A percentile compares a stretch with the other conserved stretches of the same genome.
These are phyloP conservation scores for Eimeria necatrix DNA, from an alignment of 169 alveolate species.

Conservation along the genomic window DNA sequence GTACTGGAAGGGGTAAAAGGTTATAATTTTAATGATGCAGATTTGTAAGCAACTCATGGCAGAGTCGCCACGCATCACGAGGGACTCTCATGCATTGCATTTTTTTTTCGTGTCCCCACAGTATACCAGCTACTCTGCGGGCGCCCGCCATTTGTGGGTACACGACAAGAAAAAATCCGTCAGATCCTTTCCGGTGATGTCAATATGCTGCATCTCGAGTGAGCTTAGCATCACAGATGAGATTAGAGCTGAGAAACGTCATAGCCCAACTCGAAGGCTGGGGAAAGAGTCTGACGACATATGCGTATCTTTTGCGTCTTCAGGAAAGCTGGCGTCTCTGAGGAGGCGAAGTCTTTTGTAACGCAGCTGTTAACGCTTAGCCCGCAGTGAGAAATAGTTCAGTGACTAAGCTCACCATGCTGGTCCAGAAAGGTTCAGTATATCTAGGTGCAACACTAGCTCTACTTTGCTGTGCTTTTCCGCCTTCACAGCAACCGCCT, in stretches of 20 bases:
- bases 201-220: constrained; percentile 38
- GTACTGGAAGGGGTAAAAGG: no score
- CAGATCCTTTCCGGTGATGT: constrained; percentile 74
- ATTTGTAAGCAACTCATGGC: background rate
- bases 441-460: background rate
- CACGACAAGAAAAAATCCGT: constrained; percentile 44
- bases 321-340: constrained; percentile 73
- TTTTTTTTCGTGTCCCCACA: background rate
- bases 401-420: background rate
- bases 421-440: no score
- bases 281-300: background rate
- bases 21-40: no score
- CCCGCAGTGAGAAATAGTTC: constrained; percentile 47
- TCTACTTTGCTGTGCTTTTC: background rate
- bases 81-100: background rate
- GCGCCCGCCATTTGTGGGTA: constrained; percentile 77
- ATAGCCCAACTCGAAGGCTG: background rate
- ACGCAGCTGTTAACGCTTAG: constrained; percentile 60
- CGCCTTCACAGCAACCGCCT: constrained; percentile 52
- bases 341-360: constrained; percentile 65
- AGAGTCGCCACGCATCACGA: background rate
- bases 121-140: constrained; percentile 77
- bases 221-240: background rate
- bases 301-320: background rate
- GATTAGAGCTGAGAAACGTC: background rate